These are phyloP conservation scores for Teunomyces pallodes DNA, from an alignment of 805 yeast species.

Conservation along the genomic window DNA sequence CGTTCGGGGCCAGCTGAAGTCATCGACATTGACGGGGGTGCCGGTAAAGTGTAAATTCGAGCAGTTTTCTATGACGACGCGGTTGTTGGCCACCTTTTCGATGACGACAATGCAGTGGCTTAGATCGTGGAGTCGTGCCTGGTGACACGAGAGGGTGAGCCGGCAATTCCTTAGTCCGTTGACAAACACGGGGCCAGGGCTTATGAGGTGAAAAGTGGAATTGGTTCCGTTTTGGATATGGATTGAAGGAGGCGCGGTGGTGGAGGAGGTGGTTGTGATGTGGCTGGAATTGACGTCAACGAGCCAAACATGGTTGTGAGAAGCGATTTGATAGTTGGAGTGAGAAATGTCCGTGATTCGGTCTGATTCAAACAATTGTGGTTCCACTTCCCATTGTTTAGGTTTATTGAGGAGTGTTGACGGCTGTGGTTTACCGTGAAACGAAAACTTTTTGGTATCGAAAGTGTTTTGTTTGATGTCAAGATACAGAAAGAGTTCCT, in stretches of 20 bases:
- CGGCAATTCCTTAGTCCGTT: slow-evolving; percentile 18
- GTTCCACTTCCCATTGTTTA: too few relatives aligned
- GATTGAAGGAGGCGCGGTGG: slow-evolving; percentile 16
- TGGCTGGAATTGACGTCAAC: slow-evolving; percentile 10
- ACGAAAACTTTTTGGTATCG: slow-evolving; percentile 19
- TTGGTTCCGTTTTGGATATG: slow-evolving; percentile 18
- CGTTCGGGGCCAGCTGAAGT: slow-evolving; percentile 25
- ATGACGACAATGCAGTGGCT: slow-evolving; percentile 14
- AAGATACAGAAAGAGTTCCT: slow-evolving; percentile 17
- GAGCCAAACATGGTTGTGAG: slow-evolving; percentile 12
- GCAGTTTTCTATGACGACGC: slow-evolving; percentile 33
- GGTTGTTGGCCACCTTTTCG: slow-evolving; percentile 17
- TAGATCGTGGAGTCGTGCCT: slow-evolving; percentile 26
- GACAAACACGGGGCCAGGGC: slow-evolving; percentile 31
- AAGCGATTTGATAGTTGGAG: neutral
- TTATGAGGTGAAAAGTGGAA: slow-evolving; percentile 15
- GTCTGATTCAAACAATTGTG: neutral
- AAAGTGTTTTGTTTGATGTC: slow-evolving; percentile 16
- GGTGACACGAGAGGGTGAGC: slow-evolving; percentile 26
- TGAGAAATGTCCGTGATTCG: neutral
- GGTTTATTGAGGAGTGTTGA: neutral
- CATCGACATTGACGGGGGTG: slow-evolving; percentile 22
- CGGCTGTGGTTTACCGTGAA: slow-evolving; percentile 26
- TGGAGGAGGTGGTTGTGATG: neutral
- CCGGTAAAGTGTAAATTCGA: slow-evolving; percentile 11